Base-by-base conservation (phyloP, 495 filamentous ascomycete species). In the Annulohypoxylon stygium region DNA sequence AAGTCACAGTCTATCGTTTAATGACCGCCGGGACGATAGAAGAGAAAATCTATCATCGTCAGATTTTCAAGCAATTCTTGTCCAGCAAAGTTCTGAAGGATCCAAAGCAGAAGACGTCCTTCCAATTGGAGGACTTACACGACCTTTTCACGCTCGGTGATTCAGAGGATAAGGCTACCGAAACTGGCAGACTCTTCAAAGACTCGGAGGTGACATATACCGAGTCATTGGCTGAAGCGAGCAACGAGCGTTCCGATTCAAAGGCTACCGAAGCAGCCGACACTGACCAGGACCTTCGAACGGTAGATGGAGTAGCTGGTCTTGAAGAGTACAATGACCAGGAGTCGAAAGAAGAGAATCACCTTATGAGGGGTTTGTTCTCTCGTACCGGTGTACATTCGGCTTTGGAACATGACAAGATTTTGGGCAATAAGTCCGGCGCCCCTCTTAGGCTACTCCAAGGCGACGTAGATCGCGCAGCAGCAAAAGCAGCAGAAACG, bases 1-100 rank as follows among this genome's bases (percentile, higher is more conserved):
- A 97, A 51, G 96, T 99, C 18, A 94, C 91, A 0, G 94, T 99
- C 34, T 99, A 96, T 79, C 92, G 96, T 25, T 85, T 99, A 43
- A 94, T 99, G 92, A 96, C 93, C n/a, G 93, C 93, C 2, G 95
- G 95, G 14, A 98, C 96, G 0, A 98, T 99, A 36, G 96, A 99
- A 76, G 96, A 99, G 81, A 98, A 98, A 85, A 98, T 99, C 45
- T 98, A 98, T 66, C 96, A 98, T 78, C 92, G 96, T 4, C 96
- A 99, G 79, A 93, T 99, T 57, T 98, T 94, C 83, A 99, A 99
- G 80, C 94, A 97, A 72, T 97, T 97, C 75, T 83, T 99, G 34
- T 93, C 92, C 7, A 95, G 97, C 81, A 99, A 99, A 78, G 94
- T 99, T 10, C 79, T 98, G 64, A 92, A 90, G 78, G 94, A 98